Evolutionary conservation across 2,329 filamentous ascomycete species (phyloP).

Genomic region (Colletotrichum sp.): DNA sequence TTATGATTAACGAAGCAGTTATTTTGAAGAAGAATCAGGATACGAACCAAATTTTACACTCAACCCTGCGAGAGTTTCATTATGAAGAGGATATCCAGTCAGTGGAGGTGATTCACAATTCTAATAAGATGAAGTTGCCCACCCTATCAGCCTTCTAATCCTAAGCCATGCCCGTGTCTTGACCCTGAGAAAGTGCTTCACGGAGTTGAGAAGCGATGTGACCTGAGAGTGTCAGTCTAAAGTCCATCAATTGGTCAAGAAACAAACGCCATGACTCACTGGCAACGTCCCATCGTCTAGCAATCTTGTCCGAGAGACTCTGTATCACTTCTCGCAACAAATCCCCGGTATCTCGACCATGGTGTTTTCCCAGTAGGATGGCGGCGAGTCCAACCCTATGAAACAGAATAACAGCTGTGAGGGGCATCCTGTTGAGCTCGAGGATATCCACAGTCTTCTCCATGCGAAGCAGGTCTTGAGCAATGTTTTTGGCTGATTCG

Average conservation of each 20-base stretch:
- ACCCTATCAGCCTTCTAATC: neutral
- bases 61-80: rapidly evolving
- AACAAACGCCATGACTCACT: neutral
- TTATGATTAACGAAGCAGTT: rapidly evolving
- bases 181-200: neutral
- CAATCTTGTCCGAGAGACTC: neutral
- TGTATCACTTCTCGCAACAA: neutral
- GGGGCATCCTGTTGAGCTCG: neutral
- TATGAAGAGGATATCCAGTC: too few relatives aligned
- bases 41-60: neutral
- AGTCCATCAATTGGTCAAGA: rapidly evolving
- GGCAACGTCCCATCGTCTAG: neutral
- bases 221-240: neutral
- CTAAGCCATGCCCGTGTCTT: neutral
- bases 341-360: neutral
- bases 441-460: neutral
- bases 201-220: neutral
- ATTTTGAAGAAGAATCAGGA: neutral
- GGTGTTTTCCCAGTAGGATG: neutral
- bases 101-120: too few relatives aligned
- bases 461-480: neutral
- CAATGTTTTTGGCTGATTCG: neutral
- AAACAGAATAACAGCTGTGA: neutral
- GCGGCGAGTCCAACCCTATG: neutral
- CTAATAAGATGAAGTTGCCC: neutral